A percentile compares a stretch with the other conserved stretches of the same genome.
These are phyloP conservation scores for Onygena corvina DNA, from an alignment of 2,329 filamentous ascomycete species.

Conservation along the genomic window DNA sequence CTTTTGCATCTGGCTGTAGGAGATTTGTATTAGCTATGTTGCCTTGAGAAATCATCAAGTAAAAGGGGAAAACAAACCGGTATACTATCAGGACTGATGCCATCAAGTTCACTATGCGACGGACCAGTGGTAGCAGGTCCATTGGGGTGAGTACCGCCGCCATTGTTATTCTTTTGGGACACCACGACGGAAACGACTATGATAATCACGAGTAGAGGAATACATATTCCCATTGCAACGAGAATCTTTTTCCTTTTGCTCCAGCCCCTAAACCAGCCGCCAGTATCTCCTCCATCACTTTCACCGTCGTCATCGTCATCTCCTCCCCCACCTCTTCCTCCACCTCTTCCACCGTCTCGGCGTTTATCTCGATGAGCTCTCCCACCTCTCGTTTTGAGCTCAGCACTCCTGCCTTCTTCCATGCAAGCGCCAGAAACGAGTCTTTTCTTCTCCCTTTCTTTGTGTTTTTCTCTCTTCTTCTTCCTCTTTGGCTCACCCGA, in stretches of 20 bases:
- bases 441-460: conserved; percentile 38
- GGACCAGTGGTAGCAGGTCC: conserved; percentile 21
- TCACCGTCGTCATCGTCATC: conserved; percentile 25
- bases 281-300: conserved; percentile 26
- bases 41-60: neutral
- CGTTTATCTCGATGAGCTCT: conserved; percentile 35
- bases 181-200: conserved; percentile 56
- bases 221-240: conserved; percentile 44
- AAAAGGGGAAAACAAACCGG: conserved; percentile 36
- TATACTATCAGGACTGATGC: conserved; percentile 45
- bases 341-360: conserved; percentile 34
- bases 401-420: conserved; percentile 50
- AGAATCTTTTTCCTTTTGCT: conserved; percentile 37
- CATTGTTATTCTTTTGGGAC: conserved; percentile 46
- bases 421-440: conserved; percentile 59
- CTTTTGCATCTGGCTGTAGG: conserved; percentile 46
- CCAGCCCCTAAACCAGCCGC: conserved; percentile 26
- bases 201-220: conserved; percentile 52
- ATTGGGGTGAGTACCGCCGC: conserved; percentile 19
- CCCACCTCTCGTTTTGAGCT: conserved; percentile 41
- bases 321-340: conserved; percentile 22
- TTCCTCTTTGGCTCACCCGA: conserved; percentile 15
- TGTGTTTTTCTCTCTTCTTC: conserved; percentile 19
- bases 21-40: conserved; percentile 13
- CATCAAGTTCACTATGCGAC: conserved; percentile 39